phyloP scores from a whole-genome alignment of 495 filamentous ascomycete species.

The Neurospora tetrasperma region DNA sequence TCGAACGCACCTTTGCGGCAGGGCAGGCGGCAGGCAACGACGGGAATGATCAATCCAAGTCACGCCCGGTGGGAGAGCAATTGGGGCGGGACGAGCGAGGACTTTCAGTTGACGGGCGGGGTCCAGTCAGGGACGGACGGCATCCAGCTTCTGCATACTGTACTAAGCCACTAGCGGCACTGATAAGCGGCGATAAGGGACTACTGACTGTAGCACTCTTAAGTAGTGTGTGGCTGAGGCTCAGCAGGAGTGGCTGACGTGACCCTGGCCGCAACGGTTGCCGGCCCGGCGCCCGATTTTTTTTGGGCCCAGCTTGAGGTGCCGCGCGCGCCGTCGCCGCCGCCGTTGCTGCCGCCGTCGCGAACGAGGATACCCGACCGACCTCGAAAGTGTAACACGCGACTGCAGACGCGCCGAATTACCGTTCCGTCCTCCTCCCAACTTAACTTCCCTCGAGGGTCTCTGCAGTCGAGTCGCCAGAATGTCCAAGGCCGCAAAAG shows the following conservation, averaged over 20 bases:
- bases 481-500: constrained; percentile 74
- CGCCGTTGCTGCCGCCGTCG: not conserved
- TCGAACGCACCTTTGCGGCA: not conserved
- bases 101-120: not conserved
- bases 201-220: too few species aligned
- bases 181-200: not conserved
- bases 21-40: not conserved
- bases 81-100: not conserved
- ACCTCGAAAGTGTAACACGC: not conserved
- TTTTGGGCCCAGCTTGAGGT: not conserved
- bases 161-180: not conserved
- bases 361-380: not conserved
- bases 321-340: not conserved
- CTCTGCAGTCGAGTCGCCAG: constrained; percentile 10
- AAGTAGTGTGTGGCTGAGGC: not conserved
- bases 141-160: too few species aligned
- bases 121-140: too few species aligned
- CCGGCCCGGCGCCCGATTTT: not conserved
- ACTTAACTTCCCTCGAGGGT: not conserved
- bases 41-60: not conserved
- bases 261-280: not conserved
- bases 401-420: not conserved
- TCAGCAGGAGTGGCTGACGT: not conserved
- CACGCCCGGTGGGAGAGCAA: not conserved
- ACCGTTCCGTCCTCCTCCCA: not conserved